phyloP scores from a whole-genome alignment of 768 basidiomycete genomes.

The Boletus reticulatus region DNA sequence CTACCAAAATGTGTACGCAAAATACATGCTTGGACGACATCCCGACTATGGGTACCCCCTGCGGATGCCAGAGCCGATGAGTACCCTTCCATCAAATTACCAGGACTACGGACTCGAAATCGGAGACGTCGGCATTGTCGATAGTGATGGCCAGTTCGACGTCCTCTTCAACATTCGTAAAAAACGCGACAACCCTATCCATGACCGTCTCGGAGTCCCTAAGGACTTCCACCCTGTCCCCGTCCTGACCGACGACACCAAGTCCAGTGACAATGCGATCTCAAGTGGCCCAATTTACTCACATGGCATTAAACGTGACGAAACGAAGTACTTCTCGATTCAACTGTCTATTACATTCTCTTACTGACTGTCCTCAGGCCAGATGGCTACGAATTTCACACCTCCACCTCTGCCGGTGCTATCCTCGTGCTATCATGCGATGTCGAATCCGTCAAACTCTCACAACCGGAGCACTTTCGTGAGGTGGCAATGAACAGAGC shows the following conservation, averaged over 20 bases:
- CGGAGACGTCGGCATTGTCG: not conserved
- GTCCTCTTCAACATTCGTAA: not conserved
- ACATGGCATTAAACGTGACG: not conserved
- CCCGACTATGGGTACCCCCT: not conserved
- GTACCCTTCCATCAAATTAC: not conserved
- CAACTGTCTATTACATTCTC: not conserved
- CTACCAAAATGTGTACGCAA: not conserved
- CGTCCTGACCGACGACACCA: not conserved
- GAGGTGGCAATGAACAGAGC: not conserved
- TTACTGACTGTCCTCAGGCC: not conserved
- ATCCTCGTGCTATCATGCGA: not conserved
- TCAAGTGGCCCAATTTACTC: not conserved
- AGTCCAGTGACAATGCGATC: not conserved
- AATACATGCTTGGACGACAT: not conserved
- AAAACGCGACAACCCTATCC: not conserved
- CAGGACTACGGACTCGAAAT: not conserved
- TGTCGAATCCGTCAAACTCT: not conserved
- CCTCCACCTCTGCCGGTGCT: not conserved
- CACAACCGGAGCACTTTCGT: not conserved
- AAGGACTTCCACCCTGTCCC: not conserved
- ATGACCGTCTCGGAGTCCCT: not conserved
- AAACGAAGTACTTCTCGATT: not conserved
- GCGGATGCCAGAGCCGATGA: not conserved
- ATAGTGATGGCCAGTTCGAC: not conserved
- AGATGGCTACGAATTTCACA: not conserved